Evolutionary conservation across 73 alveolate species (phyloP).

Genomic region (Stentor coeruleus): DNA sequence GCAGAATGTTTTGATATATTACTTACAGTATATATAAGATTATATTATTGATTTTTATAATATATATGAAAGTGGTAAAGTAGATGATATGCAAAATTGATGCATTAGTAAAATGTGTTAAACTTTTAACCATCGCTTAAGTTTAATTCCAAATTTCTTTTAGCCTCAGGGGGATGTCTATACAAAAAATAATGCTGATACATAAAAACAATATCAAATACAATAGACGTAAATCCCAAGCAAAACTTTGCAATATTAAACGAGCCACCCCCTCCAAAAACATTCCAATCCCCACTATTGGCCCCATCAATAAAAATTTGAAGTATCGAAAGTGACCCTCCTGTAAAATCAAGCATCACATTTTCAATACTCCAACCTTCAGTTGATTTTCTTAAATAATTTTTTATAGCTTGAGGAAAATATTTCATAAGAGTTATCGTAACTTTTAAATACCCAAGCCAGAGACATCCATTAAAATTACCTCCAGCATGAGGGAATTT

Average conservation of each 20-base stretch:
- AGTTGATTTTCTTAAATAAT: slow-evolving; percentile 82
- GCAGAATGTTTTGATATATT: too few relatives aligned
- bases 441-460: slow-evolving; percentile 85
- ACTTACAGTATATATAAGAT: too few relatives aligned
- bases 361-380: slow-evolving; percentile 93
- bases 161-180: neutral
- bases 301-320: slow-evolving; percentile 68
- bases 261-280: slow-evolving; percentile 55
- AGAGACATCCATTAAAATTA: slow-evolving; percentile 36
- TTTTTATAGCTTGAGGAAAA: slow-evolving; percentile 76
- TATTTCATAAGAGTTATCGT: slow-evolving; percentile 82
- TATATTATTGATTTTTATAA: too few relatives aligned
- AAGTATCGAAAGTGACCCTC: slow-evolving; percentile 76
- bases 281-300: slow-evolving; percentile 35
- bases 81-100: too few relatives aligned
- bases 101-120: too few relatives aligned
- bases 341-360: slow-evolving; percentile 85
- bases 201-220: slow-evolving; percentile 65
- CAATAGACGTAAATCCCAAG: slow-evolving; percentile 51
- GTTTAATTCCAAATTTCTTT: neutral
- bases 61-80: too few relatives aligned
- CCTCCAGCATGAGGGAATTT: neutral
- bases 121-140: too few relatives aligned
- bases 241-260: slow-evolving; percentile 73
- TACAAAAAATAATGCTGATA: slow-evolving; percentile 69